These are phyloP conservation scores for Gastrodia elata DNA, from an alignment of 106 monocot species.

Conservation along the genomic window DNA sequence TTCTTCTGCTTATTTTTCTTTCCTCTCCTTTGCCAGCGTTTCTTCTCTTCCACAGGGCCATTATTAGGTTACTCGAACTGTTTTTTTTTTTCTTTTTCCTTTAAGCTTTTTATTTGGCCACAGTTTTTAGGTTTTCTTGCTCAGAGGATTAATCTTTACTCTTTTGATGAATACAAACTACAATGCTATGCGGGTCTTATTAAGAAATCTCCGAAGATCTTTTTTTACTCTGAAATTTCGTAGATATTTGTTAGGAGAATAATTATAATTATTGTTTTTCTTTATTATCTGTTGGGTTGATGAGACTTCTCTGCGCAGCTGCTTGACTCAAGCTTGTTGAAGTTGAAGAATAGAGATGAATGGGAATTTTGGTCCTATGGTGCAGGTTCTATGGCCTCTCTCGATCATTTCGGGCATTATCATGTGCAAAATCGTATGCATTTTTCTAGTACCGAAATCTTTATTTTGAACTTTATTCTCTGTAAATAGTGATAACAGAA, in stretches of 20 bases:
- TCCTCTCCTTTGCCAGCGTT: no score
- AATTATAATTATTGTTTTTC: background rate
- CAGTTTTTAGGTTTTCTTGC: background rate
- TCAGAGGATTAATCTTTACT: background rate
- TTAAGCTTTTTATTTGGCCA: background rate
- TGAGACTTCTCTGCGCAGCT: background rate
- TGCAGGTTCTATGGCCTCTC: slow-evolving; percentile 43
- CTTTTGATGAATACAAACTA: background rate
- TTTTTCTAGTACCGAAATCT: background rate
- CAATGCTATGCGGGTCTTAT: background rate
- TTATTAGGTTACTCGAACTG: background rate
- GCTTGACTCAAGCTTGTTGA: background rate
- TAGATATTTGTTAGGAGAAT: background rate
- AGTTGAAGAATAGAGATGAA: slow-evolving; percentile 21
- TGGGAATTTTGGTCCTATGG: slow-evolving; percentile 25
- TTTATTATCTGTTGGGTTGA: background rate
- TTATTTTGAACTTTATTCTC: background rate
- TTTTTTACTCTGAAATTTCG: background rate
- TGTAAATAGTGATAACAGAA: background rate
- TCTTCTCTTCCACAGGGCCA: background rate
- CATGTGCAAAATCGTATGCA: slow-evolving; percentile 71
- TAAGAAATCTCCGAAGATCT: background rate
- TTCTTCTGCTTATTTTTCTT: no score
- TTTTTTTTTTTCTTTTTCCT: background rate
- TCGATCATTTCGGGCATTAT: slow-evolving; percentile 51